These are phyloP conservation scores for Neoarthrinium moseri DNA, from an alignment of 2,329 filamentous ascomycete species.

Conservation along the genomic window DNA sequence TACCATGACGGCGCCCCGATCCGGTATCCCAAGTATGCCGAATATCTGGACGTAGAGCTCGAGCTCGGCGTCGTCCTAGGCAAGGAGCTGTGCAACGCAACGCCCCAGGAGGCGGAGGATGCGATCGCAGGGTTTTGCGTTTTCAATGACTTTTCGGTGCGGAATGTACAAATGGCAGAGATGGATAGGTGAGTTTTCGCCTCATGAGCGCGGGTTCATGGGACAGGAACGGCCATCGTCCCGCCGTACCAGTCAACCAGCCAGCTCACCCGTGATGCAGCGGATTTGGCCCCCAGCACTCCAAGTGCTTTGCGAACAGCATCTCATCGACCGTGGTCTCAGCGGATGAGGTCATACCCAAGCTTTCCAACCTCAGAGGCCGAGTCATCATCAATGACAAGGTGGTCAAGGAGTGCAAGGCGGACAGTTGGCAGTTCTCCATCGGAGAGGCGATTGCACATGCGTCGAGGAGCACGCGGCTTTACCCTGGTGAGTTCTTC, in stretches of 20 bases:
- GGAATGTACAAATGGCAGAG: constrained; percentile 22
- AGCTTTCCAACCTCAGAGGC: constrained; percentile 16
- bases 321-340: constrained; percentile 22
- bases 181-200: constrained; percentile 14
- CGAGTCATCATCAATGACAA: constrained; percentile 20
- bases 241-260: too few species aligned
- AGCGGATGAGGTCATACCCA: constrained; percentile 19
- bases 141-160: constrained; percentile 24
- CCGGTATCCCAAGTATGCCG: constrained; percentile 17
- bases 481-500: constrained; percentile 26
- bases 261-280: constrained; percentile 5
- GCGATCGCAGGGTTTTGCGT: constrained; percentile 25
- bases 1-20: constrained; percentile 20
- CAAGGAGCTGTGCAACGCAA: constrained; percentile 19
- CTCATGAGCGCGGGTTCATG: too few species aligned
- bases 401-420: constrained; percentile 15
- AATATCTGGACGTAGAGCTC: constrained; percentile 24
- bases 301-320: constrained; percentile 25
- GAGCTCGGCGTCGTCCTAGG: constrained; percentile 24
- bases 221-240: too few species aligned
- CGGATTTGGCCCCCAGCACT: constrained; percentile 24
- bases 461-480: constrained; percentile 18
- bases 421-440: constrained; percentile 21
- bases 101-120: constrained; percentile 19
- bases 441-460: constrained; percentile 22